These are phyloP conservation scores for Sicyos edulis DNA, from an alignment of 306 rosid species.

Conservation along the genomic window DNA sequence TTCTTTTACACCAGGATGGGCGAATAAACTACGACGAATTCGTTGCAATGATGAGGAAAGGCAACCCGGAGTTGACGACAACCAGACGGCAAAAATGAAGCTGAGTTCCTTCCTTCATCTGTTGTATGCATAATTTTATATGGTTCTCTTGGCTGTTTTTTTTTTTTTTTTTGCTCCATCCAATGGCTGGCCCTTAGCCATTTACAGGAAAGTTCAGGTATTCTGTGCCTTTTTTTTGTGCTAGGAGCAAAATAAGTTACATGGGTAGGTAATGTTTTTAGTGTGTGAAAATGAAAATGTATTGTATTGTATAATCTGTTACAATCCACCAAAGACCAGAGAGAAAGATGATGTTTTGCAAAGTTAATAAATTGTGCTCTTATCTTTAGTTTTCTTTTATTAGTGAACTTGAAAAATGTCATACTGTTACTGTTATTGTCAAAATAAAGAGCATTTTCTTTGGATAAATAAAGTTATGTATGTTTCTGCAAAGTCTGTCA, in stretches of 20 bases:
- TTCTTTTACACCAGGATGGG: constrained; percentile 59
- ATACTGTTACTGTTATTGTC: neutral
- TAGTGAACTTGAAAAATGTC: neutral
- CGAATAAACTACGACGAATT: constrained; percentile 86
- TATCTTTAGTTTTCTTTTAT: neutral
- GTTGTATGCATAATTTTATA: neutral
- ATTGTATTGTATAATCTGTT: neutral
- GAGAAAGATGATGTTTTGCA: neutral
- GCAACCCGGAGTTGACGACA: constrained; percentile 54
- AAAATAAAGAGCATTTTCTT: neutral
- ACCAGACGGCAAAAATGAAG: constrained; percentile 59
- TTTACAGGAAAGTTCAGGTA: neutral
- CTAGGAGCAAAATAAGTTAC: neutral
- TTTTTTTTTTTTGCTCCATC: too few relatives aligned
- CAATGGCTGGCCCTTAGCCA: constrained; percentile 4
- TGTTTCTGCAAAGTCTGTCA: too few relatives aligned
- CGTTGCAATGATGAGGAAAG: constrained; percentile 95
- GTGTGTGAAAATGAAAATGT: neutral
- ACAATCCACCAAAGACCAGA: constrained; percentile 1
- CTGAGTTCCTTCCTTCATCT: neutral
- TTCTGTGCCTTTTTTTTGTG: neutral
- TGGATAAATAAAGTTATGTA: neutral
- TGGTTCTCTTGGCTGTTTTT: neutral
- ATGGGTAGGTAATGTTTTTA: neutral
- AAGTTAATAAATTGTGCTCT: neutral